phyloP scores from a whole-genome alignment of 208 protist genomes.

The Acanthamoeba triangularis region DNA sequence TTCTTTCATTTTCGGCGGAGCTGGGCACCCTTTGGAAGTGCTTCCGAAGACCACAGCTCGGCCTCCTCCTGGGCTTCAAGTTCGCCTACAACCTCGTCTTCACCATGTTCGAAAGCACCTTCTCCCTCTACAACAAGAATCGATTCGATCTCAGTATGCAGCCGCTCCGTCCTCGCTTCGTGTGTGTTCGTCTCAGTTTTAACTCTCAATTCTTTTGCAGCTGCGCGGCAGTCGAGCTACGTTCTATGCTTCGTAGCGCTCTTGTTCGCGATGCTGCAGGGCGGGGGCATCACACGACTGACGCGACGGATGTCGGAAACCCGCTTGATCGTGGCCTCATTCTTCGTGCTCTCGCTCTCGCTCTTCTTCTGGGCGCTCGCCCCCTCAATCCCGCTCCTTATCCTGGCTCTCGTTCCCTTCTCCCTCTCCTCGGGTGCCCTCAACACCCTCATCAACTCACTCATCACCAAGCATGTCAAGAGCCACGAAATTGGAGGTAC shows the following conservation, averaged over 20 bases:
- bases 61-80: neutral
- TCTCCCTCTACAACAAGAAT: constrained; percentile 50
- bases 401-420: constrained; percentile 28
- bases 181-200: neutral
- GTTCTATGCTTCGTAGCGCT: constrained; percentile 35
- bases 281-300: constrained; percentile 1
- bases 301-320: neutral
- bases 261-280: constrained; percentile 39
- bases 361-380: neutral
- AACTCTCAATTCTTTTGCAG: neutral
- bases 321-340: neutral
- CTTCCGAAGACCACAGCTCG: constrained; percentile 30
- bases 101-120: constrained; percentile 54
- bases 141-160: constrained; percentile 36
- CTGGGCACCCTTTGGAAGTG: neutral
- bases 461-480: constrained; percentile 23
- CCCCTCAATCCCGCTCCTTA: neutral
- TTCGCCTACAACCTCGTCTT: constrained; percentile 38
- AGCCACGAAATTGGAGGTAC: constrained; percentile 34
- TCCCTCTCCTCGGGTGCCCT: constrained; percentile 9
- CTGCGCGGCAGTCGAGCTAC: constrained; percentile 52
- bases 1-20: neutral
- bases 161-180: neutral
- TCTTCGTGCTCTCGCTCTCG: constrained; percentile 47
- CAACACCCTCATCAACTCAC: constrained; percentile 57